Evolutionary conservation across 2,329 filamentous ascomycete species (phyloP), one percentile per base, ranked within the genome.

Genomic region (Cercospora sesami): DNA sequence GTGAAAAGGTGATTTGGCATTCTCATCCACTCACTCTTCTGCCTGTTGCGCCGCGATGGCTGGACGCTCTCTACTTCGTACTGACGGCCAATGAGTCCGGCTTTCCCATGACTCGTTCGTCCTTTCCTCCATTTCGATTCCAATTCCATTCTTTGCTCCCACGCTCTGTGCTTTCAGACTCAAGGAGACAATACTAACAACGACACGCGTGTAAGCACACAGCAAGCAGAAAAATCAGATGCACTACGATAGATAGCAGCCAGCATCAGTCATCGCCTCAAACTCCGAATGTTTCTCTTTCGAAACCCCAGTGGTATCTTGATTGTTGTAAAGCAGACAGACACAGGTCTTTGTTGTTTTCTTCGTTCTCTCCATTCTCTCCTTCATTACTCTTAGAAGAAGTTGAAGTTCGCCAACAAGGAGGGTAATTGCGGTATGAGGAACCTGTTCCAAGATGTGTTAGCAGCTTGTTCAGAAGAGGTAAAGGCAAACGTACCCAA

Each of bases 401-500:
- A 31, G 10, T 18, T 16, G n/a, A 31, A 33, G 18, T 39, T 39
- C 8, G 45, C 55, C 48, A 68, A 66, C 66, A 73, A 6, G 68
- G 55, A 12, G 72, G 69, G 73, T 73, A 39, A 68, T 68, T 53
- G 73, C 21, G 75, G 75, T 66, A 77, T 70, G 16, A 76, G 70
- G 18, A 73, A 72, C 64, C 75, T 77, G 70, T 58, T 33, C 2
- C 21, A 23, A 28, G 4, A 36, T 2, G 59, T 21, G 72, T 73
- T 57, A 73, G 60, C 58, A 30, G 16, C 21, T 5, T 28, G 5
- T 28, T 53, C 18, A 6, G 21, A 1, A 14, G 26, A 26, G 26
- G 26, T n/a, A 28, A 39, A 10, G 55, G 16, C 64, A 31, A 65
- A 90, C 93, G 83, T 87, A 98, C 95, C 94, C 94, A 79, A 97